These are phyloP conservation scores for Mycena rosella DNA, from an alignment of 768 basidiomycete genomes.

Conservation along the genomic window DNA sequence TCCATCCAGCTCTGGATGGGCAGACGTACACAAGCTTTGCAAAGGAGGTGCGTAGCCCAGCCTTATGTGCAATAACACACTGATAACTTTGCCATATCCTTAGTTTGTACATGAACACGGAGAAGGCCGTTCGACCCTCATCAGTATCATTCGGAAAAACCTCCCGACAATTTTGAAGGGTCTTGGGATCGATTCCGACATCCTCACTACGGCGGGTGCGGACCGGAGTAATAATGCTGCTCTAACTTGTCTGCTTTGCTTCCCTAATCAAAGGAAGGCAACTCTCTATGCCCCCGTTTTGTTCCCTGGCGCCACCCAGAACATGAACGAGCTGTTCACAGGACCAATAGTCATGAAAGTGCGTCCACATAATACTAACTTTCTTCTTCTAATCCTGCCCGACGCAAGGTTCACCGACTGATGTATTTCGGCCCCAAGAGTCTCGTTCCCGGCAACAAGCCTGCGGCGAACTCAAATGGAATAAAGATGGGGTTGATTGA, in stretches of 20 bases:
- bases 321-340: neutral
- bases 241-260: neutral
- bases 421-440: conserved; percentile 1
- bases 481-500: neutral
- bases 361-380: neutral
- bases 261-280: neutral
- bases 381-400: neutral
- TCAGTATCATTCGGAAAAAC: neutral
- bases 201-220: neutral
- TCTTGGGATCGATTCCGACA: neutral
- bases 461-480: neutral
- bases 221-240: neutral
- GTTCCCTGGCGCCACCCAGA: neutral
- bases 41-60: neutral
- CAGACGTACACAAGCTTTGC: neutral
- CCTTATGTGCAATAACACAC: neutral
- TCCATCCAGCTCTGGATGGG: neutral
- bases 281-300: conserved; percentile 4
- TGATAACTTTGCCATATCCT: neutral
- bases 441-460: neutral
- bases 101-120: neutral
- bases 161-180: neutral
- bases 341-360: neutral
- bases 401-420: neutral
- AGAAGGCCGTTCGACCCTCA: neutral